A percentile compares a stretch with the other conserved stretches of the same genome.
phyloP scores from a whole-genome alignment of 441 rosid genomes.

The Euphorbia corollata region DNA sequence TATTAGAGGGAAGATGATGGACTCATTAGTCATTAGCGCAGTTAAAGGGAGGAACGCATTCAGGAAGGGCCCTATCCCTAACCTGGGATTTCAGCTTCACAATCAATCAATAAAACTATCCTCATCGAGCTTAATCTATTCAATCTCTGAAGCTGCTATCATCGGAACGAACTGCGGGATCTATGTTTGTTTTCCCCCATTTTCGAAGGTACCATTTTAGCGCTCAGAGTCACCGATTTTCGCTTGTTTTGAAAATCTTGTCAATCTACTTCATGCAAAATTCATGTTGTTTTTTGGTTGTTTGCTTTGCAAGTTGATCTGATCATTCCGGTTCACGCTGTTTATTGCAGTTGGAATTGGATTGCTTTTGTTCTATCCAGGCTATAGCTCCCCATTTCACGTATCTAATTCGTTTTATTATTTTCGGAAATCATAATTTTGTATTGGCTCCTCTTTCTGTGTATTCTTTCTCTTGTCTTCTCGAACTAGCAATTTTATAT shows the following conservation, averaged over 20 bases:
- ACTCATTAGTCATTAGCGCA: conserved; percentile 12
- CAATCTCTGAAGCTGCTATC: conserved; percentile 8
- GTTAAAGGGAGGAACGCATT: not conserved
- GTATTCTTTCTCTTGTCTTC: not conserved
- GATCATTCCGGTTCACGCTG: not conserved
- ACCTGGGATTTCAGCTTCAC: conserved; percentile 1
- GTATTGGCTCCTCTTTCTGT: not conserved
- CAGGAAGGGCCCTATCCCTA: conserved; percentile 6
- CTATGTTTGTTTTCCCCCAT: not conserved
- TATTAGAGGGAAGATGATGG: not conserved
- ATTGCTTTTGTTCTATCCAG: not conserved
- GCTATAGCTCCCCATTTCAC: not conserved
- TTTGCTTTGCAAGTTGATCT: conserved; percentile 10
- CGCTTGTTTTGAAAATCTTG: not conserved
- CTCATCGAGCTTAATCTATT: not conserved
- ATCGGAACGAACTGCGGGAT: not conserved
- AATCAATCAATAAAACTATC: conserved; percentile 4
- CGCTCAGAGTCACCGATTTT: not conserved
- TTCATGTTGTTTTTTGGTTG: no score
- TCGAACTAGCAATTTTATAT: not conserved
- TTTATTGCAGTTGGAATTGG: conserved; percentile 13
- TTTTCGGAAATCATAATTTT: not conserved
- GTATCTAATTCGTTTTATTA: not conserved
- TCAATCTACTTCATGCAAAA: not conserved
- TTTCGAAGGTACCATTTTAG: conserved; percentile 1